Evolutionary conservation across 2,329 filamentous ascomycete species (phyloP), one percentile per base, ranked within the genome.

Genomic region (Sporothrix humicola): DNA sequence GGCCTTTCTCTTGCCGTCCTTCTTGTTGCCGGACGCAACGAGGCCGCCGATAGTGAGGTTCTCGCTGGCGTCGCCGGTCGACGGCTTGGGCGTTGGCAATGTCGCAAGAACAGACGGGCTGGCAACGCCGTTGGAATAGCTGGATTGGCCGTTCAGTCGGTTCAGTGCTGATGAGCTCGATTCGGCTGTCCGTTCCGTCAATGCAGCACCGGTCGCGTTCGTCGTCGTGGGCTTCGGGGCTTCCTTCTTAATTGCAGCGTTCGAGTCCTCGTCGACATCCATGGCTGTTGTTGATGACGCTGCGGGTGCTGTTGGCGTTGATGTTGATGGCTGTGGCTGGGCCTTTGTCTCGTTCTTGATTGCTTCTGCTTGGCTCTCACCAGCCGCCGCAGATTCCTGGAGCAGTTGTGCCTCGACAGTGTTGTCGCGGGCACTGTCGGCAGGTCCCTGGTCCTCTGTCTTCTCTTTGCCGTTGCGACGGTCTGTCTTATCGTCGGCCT

Each of bases 341-440:
- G 26, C n/a, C 20, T 48, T 58, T 15, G 50, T 48, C 20, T 17
- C 54, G 9, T 52, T 26, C 3, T 8, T 20, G 42, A 23, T 31
- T 13, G 15, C 3, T 17, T 48, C 69, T 31, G 65, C 20, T 17
- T 56, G 73, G 44, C n/a, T 76, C 56, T 59, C 77, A 72, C 37
- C 68, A 5, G 78, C 76, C 73, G 81, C 77, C 44, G 81, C 79
- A 7, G 82, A 84, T 76, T 85, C 86, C 76, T 82, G 83, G 59
- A 84, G 79, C 74, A 83, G 80, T 76, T 84, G 86, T 26, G 83
- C 83, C 76, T 88, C 85, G 1, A 83, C 83, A 1, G 75, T 20
- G 10, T 63, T 71, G 52, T 77, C 76, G 9, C 73, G 71, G 0
- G 52, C 5, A 10, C 71, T 69, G 6, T 75, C 74, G 5, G 50